A percentile compares a stretch with the other conserved stretches of the same genome.
Evolutionary conservation across 2,329 filamentous ascomycete genomes (phyloP).

Genomic region (Alternaria hordeiaustralica): DNA sequence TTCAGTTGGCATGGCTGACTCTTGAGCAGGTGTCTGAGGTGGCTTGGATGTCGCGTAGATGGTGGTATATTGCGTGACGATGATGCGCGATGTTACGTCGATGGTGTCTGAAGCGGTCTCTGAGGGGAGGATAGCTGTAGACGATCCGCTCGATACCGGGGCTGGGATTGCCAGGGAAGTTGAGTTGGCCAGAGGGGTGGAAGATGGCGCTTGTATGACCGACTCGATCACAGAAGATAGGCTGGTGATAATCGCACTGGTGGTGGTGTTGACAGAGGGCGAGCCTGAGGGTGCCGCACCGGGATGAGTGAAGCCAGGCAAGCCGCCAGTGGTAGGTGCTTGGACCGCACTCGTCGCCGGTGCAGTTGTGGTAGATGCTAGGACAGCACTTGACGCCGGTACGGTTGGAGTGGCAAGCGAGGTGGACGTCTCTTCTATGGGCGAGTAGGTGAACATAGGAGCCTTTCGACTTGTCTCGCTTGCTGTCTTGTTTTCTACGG

Average conservation of each 20-base stretch:
- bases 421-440: constrained; percentile 19
- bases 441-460: constrained; percentile 36
- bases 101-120: background rate
- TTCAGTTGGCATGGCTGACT: constrained; percentile 9
- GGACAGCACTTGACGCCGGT: background rate
- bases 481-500: constrained; percentile 19
- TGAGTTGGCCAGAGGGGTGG: constrained; percentile 3
- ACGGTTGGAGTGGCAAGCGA: constrained; percentile 11
- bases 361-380: constrained; percentile 15
- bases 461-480: constrained; percentile 20
- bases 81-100: constrained; percentile 21
- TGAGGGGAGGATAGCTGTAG: background rate
- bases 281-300: constrained; percentile 10
- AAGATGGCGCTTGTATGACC: background rate
- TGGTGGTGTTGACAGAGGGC: background rate
- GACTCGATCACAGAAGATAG: constrained; percentile 8
- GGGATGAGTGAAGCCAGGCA: constrained; percentile 31
- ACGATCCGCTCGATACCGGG: background rate
- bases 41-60: constrained; percentile 23
- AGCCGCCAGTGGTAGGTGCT: constrained; percentile 20
- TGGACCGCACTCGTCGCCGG: constrained; percentile 9
- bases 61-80: constrained; percentile 40
- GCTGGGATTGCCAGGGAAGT: constrained; percentile 1
- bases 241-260: background rate
- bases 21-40: constrained; percentile 1